phyloP scores from a whole-genome alignment of 2,329 filamentous ascomycete genomes.

The Aspergillus felis region DNA sequence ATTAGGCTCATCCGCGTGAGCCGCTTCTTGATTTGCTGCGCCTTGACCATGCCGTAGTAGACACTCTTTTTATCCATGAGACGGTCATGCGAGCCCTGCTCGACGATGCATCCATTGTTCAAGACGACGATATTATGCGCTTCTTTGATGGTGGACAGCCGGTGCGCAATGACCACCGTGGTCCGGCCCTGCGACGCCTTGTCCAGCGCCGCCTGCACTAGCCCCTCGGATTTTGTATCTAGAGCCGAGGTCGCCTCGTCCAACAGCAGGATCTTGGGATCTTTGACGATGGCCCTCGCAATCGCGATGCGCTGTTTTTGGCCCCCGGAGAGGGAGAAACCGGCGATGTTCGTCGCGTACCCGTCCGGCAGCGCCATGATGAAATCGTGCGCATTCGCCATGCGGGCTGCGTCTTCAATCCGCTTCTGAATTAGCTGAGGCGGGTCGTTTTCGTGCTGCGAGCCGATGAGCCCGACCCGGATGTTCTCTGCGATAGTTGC shows the following conservation, averaged over 20 bases:
- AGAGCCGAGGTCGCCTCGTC: conserved; percentile 89
- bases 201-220: conserved; percentile 85
- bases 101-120: conserved; percentile 72
- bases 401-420: conserved; percentile 18
- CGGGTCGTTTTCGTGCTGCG: conserved; percentile 58
- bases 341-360: neutral
- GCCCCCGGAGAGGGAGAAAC: neutral
- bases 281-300: conserved; percentile 76
- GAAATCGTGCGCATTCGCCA: conserved; percentile 70
- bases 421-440: conserved; percentile 46
- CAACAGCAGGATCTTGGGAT: conserved; percentile 81
- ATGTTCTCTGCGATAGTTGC: conserved; percentile 83
- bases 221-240: conserved; percentile 85
- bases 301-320: conserved; percentile 49
- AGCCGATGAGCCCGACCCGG: conserved; percentile 55
- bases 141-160: conserved; percentile 79
- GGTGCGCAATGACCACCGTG: conserved; percentile 86
- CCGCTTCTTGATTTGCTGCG: neutral
- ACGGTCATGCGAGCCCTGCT: conserved; percentile 77
- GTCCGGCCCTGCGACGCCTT: conserved; percentile 78
- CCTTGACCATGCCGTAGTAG: conserved; percentile 68
- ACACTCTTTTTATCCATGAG: conserved; percentile 64
- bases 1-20: neutral
- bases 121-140: conserved; percentile 91
- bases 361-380: conserved; percentile 46